These are phyloP conservation scores for Fusarium pininemorale DNA, from an alignment of 2,329 filamentous ascomycete species.

Conservation along the genomic window DNA sequence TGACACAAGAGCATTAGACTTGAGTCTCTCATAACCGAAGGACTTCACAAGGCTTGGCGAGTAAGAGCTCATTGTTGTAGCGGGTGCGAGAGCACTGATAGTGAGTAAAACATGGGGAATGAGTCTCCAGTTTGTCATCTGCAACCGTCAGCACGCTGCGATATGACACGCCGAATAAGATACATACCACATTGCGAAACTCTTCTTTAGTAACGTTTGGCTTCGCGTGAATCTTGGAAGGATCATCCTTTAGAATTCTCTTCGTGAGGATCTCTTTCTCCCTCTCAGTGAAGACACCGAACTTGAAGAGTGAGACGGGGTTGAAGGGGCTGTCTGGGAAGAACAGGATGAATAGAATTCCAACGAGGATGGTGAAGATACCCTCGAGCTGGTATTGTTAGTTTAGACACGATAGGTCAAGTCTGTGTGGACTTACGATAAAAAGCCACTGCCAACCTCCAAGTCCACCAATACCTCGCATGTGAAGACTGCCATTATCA, in stretches of 20 bases:
- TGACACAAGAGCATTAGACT: constrained; percentile 44
- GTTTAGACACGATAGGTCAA: background rate
- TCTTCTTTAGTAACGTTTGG: constrained; percentile 45
- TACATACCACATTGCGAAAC: constrained; percentile 46
- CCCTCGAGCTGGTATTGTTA: constrained; percentile 42
- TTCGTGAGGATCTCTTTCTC: constrained; percentile 48
- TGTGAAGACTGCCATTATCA: constrained; percentile 27
- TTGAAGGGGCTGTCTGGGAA: constrained; percentile 37
- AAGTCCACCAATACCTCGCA: constrained; percentile 38
- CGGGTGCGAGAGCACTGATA: constrained; percentile 28
- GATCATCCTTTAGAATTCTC: constrained; percentile 43
- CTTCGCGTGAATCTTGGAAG: constrained; percentile 46
- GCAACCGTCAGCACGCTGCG: background rate
- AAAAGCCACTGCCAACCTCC: constrained; percentile 42
- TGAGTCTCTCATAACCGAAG: constrained; percentile 49
- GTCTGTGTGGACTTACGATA: constrained; percentile 11
- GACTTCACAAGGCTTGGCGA: constrained; percentile 43
- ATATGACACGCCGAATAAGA: background rate
- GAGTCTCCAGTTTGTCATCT: constrained; percentile 51
- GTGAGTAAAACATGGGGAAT: constrained; percentile 45
- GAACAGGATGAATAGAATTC: constrained; percentile 23
- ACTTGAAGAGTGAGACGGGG: constrained; percentile 44
- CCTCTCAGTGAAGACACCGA: constrained; percentile 47
- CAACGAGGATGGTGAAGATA: constrained; percentile 47
- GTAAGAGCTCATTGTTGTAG: constrained; percentile 31